Conservation (phyloP, 2,329 filamentous ascomycete species). For the Fusarium subtropicale region DNA sequence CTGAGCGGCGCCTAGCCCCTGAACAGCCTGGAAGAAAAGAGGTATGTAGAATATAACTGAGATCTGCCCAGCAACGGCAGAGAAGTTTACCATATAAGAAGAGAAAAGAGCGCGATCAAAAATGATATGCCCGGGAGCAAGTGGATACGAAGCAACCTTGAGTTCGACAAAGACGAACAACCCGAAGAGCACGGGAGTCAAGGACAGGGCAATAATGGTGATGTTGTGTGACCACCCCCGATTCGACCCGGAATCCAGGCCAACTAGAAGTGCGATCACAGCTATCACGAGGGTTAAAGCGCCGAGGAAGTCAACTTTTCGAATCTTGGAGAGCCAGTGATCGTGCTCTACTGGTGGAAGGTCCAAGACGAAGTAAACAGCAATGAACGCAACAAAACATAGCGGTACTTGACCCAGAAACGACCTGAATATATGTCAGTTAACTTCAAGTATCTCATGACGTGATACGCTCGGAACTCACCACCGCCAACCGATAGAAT, state of each 20-base stretch:
- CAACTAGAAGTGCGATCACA: conserved; percentile 73
- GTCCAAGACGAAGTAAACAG: conserved; percentile 72
- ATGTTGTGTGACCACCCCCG: conserved; percentile 71
- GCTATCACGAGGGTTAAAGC: conserved; percentile 73
- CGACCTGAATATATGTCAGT: conserved; percentile 59
- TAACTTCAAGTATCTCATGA: neutral
- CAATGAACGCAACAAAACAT: conserved; percentile 72
- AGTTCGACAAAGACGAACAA: conserved; percentile 77
- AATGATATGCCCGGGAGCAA: conserved; percentile 80
- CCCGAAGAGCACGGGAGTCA: conserved; percentile 69
- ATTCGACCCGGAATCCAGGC: conserved; percentile 80
- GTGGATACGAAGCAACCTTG: conserved; percentile 75
- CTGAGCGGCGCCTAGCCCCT: conserved; percentile 70
- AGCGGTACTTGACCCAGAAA: conserved; percentile 79
- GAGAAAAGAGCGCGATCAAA: conserved; percentile 74
- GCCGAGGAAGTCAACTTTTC: conserved; percentile 78
- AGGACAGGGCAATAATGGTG: conserved; percentile 67
- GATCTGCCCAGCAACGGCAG: conserved; percentile 69
- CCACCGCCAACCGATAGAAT: conserved; percentile 81
- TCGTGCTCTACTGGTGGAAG: conserved; percentile 70
- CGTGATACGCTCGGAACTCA: conserved; percentile 49
- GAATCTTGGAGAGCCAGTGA: conserved; percentile 74
- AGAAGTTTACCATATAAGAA: conserved; percentile 79
- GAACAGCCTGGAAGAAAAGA: conserved; percentile 80
- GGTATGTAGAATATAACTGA: conserved; percentile 78